A percentile compares a stretch with the other conserved stretches of the same genome.
These are phyloP conservation scores for Diaporthe nobilis DNA, from an alignment of 2,329 filamentous ascomycete genomes.

Conservation along the genomic window DNA sequence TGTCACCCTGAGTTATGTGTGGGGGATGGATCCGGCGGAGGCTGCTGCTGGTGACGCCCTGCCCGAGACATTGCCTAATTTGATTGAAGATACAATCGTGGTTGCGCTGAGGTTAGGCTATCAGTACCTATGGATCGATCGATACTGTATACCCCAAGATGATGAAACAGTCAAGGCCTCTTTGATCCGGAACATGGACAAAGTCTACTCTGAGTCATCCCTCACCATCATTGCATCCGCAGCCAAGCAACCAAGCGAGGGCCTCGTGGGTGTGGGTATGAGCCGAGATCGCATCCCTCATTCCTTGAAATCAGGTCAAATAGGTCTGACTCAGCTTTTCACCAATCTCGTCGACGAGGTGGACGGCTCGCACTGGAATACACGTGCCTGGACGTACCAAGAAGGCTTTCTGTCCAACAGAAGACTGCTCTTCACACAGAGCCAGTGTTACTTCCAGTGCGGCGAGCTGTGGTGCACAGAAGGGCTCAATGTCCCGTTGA, in stretches of 20 bases:
- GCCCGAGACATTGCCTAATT: conserved; percentile 5
- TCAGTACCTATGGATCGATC: conserved; percentile 57
- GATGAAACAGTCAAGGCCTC: conserved; percentile 41
- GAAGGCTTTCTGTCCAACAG: conserved; percentile 55
- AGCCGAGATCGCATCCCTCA: conserved; percentile 16
- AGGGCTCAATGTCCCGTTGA: conserved; percentile 6
- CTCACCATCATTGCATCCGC: conserved; percentile 57
- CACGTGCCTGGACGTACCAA: conserved; percentile 57
- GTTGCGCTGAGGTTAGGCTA: conserved; percentile 51
- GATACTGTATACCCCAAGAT: conserved; percentile 52
- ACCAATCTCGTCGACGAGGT: conserved; percentile 31
- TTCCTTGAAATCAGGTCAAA: conserved; percentile 41
- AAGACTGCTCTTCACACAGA: conserved; percentile 56
- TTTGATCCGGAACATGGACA: conserved; percentile 55
- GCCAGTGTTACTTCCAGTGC: conserved; percentile 58
- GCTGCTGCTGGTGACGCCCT: neutral
- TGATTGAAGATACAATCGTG: conserved; percentile 30
- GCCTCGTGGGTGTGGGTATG: conserved; percentile 51
- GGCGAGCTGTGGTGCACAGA: conserved; percentile 31
- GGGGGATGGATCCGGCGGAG: conserved; percentile 11
- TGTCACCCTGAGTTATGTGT: conserved; percentile 37
- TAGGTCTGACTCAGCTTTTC: conserved; percentile 43
- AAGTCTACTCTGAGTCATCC: conserved; percentile 53
- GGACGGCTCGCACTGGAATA: conserved; percentile 50
- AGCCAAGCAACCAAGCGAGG: conserved; percentile 51